Evolutionary conservation across 2,329 filamentous ascomycete species (phyloP).

Genomic region (Colletotrichum lentis): DNA sequence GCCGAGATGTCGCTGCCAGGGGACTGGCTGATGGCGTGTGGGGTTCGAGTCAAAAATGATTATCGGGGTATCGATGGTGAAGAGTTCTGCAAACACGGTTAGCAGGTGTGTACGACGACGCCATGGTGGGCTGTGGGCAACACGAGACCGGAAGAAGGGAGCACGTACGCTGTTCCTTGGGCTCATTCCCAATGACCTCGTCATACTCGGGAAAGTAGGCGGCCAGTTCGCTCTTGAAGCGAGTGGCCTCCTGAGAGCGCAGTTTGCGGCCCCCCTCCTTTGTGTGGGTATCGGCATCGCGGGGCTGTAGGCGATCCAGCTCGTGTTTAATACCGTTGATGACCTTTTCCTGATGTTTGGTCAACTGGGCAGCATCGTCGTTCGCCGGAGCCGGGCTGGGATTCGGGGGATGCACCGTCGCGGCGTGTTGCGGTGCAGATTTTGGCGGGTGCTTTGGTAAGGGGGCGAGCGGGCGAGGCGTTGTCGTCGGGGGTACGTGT

Average conservation of each 20-base stretch:
- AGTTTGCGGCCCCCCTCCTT: slow-evolving; percentile 76
- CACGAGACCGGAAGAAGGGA: background rate
- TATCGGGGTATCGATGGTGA: slow-evolving; percentile 77
- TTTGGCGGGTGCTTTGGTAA: slow-evolving; percentile 24
- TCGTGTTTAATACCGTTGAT: slow-evolving; percentile 70
- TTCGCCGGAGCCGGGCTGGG: slow-evolving; percentile 39
- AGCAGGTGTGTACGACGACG: slow-evolving; percentile 9
- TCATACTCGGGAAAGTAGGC: slow-evolving; percentile 95
- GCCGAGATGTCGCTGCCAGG: slow-evolving; percentile 28
- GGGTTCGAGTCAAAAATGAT: slow-evolving; percentile 68
- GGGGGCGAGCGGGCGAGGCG: slow-evolving; percentile 21
- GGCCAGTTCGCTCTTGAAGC: slow-evolving; percentile 90
- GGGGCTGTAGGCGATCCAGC: slow-evolving; percentile 63
- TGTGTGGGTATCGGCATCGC: slow-evolving; percentile 51
- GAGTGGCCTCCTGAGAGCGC: slow-evolving; percentile 83
- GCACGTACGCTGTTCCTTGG: slow-evolving; percentile 76
- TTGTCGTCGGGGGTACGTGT: slow-evolving; percentile 35
- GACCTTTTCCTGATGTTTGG: slow-evolving; percentile 65
- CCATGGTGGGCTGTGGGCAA: background rate
- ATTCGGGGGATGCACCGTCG: slow-evolving; percentile 38
- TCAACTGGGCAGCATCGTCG: slow-evolving; percentile 45
- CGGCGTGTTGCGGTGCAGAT: slow-evolving; percentile 27
- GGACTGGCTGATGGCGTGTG: slow-evolving; percentile 35
- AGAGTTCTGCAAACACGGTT: slow-evolving; percentile 64
- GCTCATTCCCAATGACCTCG: slow-evolving; percentile 87